phyloP scores from a whole-genome alignment of 1,284 basidiomycete species.

The Mrakiaceae sp. region DNA sequence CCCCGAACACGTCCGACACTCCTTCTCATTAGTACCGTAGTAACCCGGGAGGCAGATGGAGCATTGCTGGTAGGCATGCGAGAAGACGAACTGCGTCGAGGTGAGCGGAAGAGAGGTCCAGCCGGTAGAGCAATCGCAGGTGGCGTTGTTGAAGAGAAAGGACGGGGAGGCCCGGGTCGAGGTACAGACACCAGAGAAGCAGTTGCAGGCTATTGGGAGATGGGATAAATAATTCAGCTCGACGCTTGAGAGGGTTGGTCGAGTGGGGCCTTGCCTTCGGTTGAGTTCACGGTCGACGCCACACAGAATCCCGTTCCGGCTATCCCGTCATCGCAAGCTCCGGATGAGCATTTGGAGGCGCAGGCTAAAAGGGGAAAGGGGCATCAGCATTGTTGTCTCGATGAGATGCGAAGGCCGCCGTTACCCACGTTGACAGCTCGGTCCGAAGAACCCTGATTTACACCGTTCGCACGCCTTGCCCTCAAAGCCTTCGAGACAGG shows the following conservation, averaged over 20 bases:
- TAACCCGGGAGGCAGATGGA: constrained; percentile 33
- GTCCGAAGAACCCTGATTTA: constrained; percentile 28
- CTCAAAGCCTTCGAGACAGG: constrained; percentile 24
- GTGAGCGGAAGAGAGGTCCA: constrained; percentile 28
- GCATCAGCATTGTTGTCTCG: not conserved
- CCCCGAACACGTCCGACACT: constrained; percentile 29
- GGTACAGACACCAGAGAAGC: constrained; percentile 34
- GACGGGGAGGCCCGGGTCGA: not conserved
- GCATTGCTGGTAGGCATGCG: constrained; percentile 23
- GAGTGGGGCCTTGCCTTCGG: constrained; percentile 18
- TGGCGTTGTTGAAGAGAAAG: constrained; percentile 14
- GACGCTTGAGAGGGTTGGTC: not conserved
- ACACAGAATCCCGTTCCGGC: constrained; percentile 33
- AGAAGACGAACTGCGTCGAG: constrained; percentile 16
- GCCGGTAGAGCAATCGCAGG: constrained; percentile 36
- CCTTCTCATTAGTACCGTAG: constrained; percentile 23
- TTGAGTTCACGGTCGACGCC: constrained; percentile 21
- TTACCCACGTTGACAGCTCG: constrained; percentile 26
- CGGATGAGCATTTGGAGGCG: constrained; percentile 24
- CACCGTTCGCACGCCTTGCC: constrained; percentile 29
- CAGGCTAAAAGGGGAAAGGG: constrained; percentile 24
- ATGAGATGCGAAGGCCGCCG: not conserved
- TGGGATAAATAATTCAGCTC: not conserved
- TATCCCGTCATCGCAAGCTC: constrained; percentile 34
- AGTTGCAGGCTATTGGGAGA: constrained; percentile 32